Base-by-base conservation (phyloP, 2,329 filamentous ascomycete genomes). In the Phaeosphaeria sp. region DNA sequence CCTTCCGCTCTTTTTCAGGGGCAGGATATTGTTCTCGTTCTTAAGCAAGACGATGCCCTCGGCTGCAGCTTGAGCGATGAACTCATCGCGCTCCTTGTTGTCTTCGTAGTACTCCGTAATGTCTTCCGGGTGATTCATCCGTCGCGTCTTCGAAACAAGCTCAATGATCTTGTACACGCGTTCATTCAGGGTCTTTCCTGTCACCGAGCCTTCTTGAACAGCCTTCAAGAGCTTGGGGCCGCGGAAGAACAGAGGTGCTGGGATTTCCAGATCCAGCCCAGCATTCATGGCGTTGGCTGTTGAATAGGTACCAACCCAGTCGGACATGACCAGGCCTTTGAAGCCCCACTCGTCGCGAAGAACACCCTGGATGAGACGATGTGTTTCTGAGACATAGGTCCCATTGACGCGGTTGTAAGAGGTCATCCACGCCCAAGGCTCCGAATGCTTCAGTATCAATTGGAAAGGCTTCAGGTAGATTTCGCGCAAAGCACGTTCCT, bases 371-470 rank as follows among this genome's bases (percentile, higher is more conserved):
- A 83, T 73, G 11, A 84, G 74, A 0, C 61, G 66, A 49, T 78
- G 78, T 65, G 80, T 80, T 62, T 50, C 51, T 18, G 33, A 39
- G 11, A 42, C 46, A 20, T 63, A 53, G 6, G 49, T n/a, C 1
- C 64, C 64, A 25, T 67, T 63, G n/a, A 67, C 24, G 8, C 53
- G 55, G 21, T 59, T 58, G 42, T 67, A 67, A 9, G 49, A 20
- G 2, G 86, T 86, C 89, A 92, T 91, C 62, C 54, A 27, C 11
- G 58, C 30, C 55, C 42, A 49, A 2, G 86, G 89, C 47, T 51
- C 85, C 7, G 79, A 86, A 64, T 90, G 87, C 36, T 90, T 89
- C 17, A 87, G 83, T 2, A 52, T 47, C n/a, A 86, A 82, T 74
- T 88, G 88, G 74, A 89, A 90, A 0, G 82, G 80, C 21, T 84